Base-by-base conservation (phyloP, 2,329 filamentous ascomycete genomes). In the Cercospora beticola region DNA sequence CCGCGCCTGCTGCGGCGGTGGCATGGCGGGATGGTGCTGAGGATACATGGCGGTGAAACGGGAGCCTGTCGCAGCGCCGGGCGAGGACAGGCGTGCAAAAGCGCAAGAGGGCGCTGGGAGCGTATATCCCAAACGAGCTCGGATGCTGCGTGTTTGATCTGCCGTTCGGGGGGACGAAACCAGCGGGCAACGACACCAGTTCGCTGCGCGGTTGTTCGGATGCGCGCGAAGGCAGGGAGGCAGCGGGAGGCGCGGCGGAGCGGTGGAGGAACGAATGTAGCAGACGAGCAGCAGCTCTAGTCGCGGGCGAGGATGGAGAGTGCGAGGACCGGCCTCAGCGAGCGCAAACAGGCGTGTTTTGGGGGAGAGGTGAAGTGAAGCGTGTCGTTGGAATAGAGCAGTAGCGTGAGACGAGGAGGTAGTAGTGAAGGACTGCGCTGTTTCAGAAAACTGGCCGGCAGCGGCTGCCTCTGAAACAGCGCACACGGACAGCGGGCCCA, bases 11-110 rank as follows among this genome's bases (percentile, higher is more conserved):
- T 92, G 90, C 78, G 92, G 90, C 76, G 92, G 36, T n/a, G 36
- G 91, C 92, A 97, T 97, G 75, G 90, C 86, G 78, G 91, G 88
- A 84, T 85, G 81, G 74, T 93, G 91, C 70, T 79, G 73, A 72
- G 82, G 80, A 79, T 84, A 85, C 83, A 85, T 85, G 74, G 66
- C 66, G 43, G 56, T 21, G 54, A 16, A 23, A 43, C 30, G 31
- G 46, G 64, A 33, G 49, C 46, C 8, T 18, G 49, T 60, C 52
- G 62, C 62, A 52, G 49, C 10, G 46, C 49, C 64, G 40, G 54
- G 56, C 43, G 69, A 16, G 26, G 61, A 14, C 33, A 62, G 57
- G 26, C 65, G 56, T 57, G 28, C 36, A 43, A 30, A 28, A 36
- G 58, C 43, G 46, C 46, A 52, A n/a, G 62, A 57, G 62, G 60